Evolutionary conservation across 2,329 filamentous ascomycete genomes (phyloP), one percentile per base, ranked within the genome.

Genomic region (Ophiostoma piceae): DNA sequence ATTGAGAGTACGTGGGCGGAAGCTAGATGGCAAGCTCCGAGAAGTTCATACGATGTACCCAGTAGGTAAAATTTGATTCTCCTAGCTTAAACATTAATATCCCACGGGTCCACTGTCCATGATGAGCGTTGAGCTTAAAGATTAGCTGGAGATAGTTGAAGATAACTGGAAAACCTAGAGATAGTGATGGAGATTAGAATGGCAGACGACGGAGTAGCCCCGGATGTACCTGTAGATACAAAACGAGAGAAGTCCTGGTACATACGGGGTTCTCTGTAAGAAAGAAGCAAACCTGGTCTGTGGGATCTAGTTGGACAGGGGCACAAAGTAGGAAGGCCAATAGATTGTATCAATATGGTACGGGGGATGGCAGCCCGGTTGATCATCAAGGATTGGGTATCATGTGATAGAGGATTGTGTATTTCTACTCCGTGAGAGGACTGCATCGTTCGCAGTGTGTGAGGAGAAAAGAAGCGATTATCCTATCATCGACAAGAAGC

Each of bases 281-380:
- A 29, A 29, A 29, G 26, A 29, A 29, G 26, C n/a, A 14, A 29
- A 57, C 51, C 51, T 57, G 22, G 22, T 14, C 51, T 9, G 51
- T 57, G 51, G 51, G 51, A 29, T 57, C 51, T 57, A 26, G 51
- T 57, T 57, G n/a, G 51, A 26, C 51, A 57, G 51, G 51, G 51
- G 51, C 51, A 57, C 51, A 12, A 57, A 57, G 51, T 11, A 57
- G 51, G 9, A 57, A 57, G 51, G 51, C 51, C 51, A 57, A 57
- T 57, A 57, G 22, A 26, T 47, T 47, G 43, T 47, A 47, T 57
- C n/a, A 11, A 26, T 12, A 26, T 57, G 51, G 51, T 12, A 57
- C 43, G 51, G 51, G 9, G 51, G 3, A 57, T 26, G 51, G 51
- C 47, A n/a, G n/a, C 47, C 47, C 16, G 47, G 47, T 19, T 57